Percentiles rank a stretch among this genome's conserved stretches.
Evolutionary conservation across 2,329 filamentous ascomycete species (phyloP).

Genomic region (Pseudogymnoascus sp.): DNA sequence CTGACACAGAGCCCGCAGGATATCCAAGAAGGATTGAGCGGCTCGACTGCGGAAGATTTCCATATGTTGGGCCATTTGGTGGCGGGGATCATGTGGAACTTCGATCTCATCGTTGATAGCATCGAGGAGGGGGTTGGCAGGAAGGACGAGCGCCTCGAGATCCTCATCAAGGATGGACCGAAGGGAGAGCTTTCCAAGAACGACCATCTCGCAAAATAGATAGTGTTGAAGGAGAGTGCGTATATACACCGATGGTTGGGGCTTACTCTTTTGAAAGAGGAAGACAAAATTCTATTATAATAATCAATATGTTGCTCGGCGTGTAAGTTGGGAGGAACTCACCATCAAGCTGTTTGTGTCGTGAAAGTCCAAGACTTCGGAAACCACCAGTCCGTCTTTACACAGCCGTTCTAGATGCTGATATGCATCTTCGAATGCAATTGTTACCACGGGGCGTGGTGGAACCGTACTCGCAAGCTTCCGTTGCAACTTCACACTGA

Average conservation of each 20-base stretch:
- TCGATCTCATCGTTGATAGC: constrained; percentile 70
- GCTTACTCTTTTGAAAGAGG: constrained; percentile 67
- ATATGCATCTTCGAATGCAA: constrained; percentile 64
- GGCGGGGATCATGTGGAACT: constrained; percentile 61
- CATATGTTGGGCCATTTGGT: constrained; percentile 64
- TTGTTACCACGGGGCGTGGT: constrained; percentile 76
- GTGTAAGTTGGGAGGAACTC: constrained; percentile 23
- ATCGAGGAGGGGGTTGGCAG: constrained; percentile 61
- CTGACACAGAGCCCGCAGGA: constrained; percentile 77
- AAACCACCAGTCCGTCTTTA: constrained; percentile 60
- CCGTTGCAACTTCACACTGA: constrained; percentile 85
- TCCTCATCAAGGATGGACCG: constrained; percentile 74
- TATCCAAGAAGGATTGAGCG: constrained; percentile 68
- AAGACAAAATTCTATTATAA: constrained; percentile 58
- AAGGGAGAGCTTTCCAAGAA: constrained; percentile 59
- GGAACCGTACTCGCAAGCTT: constrained; percentile 88
- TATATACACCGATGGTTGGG: constrained; percentile 75
- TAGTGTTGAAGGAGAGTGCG: constrained; percentile 70
- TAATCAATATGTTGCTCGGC: constrained; percentile 9
- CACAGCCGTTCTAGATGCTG: constrained; percentile 61
- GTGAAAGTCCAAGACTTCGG: constrained; percentile 57
- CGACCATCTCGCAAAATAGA: constrained; percentile 62
- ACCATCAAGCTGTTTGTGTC: constrained; percentile 64
- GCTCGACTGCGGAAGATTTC: constrained; percentile 56
- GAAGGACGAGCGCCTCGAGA: constrained; percentile 67